phyloP scores from a whole-genome alignment of 768 basidiomycete genomes.

The Fomitopsis pulvina region DNA sequence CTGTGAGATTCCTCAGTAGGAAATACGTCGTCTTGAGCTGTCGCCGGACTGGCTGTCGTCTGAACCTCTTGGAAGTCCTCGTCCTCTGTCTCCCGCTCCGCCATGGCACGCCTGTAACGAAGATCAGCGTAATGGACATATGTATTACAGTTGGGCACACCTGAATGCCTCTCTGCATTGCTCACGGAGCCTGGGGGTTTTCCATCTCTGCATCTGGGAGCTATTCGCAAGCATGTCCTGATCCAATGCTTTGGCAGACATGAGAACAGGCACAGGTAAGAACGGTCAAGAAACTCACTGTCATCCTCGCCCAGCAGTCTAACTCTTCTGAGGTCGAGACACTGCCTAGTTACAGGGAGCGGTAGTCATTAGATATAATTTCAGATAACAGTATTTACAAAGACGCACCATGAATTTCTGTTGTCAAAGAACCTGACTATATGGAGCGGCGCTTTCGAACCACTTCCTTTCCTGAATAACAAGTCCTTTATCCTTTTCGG shows the following conservation, averaged over 20 bases:
- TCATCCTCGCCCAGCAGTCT: constrained; percentile 61
- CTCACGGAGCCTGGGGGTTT: constrained; percentile 38
- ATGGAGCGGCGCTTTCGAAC: constrained; percentile 36
- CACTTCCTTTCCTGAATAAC: constrained; percentile 11
- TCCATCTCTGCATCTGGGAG: constrained; percentile 56
- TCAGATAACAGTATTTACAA: not conserved
- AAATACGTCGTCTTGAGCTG: no score
- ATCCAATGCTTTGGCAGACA: constrained; percentile 48
- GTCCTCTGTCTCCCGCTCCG: constrained; percentile 2
- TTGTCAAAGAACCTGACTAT: constrained; percentile 82
- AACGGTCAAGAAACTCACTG: constrained; percentile 35
- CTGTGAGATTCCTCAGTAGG: no score
- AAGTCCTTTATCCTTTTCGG: constrained; percentile 29
- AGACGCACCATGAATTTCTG: constrained; percentile 49
- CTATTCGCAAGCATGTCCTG: constrained; percentile 47
- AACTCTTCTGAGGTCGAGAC: constrained; percentile 49
- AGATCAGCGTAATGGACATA: not conserved
- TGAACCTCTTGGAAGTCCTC: no score
- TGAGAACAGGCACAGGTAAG: not conserved
- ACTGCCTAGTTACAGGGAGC: constrained; percentile 43
- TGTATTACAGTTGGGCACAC: constrained; percentile 32
- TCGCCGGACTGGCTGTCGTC: no score
- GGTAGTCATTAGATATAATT: not conserved
- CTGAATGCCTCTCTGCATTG: constrained; percentile 57
- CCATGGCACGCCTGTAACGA: not conserved